Conservation (phyloP, 2,329 filamentous ascomycete genomes). For the Zymoseptoria brevis region DNA sequence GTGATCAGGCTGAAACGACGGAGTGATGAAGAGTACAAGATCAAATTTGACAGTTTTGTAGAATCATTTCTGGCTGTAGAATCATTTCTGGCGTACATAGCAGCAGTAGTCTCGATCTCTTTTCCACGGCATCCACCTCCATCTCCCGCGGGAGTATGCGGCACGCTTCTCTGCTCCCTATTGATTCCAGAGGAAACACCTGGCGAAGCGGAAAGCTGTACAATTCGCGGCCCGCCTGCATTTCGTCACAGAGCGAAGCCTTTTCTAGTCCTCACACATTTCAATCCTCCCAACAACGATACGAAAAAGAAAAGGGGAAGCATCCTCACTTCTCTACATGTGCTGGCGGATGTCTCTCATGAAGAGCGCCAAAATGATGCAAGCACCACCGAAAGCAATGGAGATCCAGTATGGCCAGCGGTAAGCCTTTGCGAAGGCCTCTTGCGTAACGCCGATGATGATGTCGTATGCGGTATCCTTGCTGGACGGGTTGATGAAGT, state of each 20-base stretch:
- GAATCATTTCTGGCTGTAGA: neutral
- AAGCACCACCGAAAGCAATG: constrained; percentile 28
- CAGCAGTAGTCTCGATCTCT: neutral
- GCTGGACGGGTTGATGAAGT: neutral
- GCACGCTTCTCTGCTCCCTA: neutral
- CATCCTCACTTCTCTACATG: constrained; percentile 12
- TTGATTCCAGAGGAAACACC: neutral
- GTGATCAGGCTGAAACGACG: too few species aligned
- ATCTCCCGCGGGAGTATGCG: neutral
- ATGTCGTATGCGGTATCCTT: constrained; percentile 21
- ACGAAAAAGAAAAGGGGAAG: neutral
- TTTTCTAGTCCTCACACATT: neutral
- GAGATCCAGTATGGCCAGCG: constrained; percentile 26
- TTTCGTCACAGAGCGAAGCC: neutral
- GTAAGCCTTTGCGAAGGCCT: constrained; percentile 25
- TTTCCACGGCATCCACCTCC: neutral
- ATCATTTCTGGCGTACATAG: neutral
- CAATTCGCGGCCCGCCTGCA: neutral
- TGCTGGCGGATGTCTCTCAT: constrained; percentile 29
- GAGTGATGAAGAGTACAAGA: too few species aligned
- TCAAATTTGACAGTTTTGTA: too few species aligned
- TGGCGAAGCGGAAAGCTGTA: neutral
- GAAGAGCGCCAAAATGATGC: constrained; percentile 23
- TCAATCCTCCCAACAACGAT: neutral
- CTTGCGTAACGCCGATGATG: constrained; percentile 19